Evolutionary conservation across 306 rosid genomes (phyloP).

Genomic region (Quillaja saponaria): DNA sequence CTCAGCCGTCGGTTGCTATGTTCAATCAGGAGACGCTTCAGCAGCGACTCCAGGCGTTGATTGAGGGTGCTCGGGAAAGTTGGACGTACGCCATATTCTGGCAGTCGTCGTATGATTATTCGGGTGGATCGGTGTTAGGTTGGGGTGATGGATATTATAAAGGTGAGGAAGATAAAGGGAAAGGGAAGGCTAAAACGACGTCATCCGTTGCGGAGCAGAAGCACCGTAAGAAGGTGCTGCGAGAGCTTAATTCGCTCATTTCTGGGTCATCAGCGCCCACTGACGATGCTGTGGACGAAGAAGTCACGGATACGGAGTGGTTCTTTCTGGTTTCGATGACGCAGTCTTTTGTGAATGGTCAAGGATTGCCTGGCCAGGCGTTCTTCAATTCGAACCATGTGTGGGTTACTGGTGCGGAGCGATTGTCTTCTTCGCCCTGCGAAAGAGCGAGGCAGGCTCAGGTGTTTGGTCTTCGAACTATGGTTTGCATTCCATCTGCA

Average conservation of each 20-base stretch:
- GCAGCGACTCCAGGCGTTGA: constrained; percentile 81
- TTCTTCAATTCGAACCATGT: constrained; percentile 55
- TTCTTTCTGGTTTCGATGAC: constrained; percentile 93
- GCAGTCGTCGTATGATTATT: constrained; percentile 72
- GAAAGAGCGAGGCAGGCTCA: constrained; percentile 79
- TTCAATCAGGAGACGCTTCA: constrained; percentile 86
- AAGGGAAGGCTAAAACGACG: constrained; percentile 35
- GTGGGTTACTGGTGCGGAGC: constrained; percentile 68
- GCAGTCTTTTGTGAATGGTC: constrained; percentile 67
- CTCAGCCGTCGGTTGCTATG: constrained; percentile 30
- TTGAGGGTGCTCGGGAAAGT: constrained; percentile 65
- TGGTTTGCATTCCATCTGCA: constrained; percentile 69
- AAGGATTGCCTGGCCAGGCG: constrained; percentile 73
- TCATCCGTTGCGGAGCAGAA: constrained; percentile 67
- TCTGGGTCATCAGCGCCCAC: constrained; percentile 55
- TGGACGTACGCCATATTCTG: constrained; percentile 98
- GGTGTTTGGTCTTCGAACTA: constrained; percentile 64
- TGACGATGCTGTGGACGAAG: constrained; percentile 72
- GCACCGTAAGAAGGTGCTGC: constrained; percentile 74
- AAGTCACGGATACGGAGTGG: constrained; percentile 96
- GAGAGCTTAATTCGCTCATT: constrained; percentile 80
- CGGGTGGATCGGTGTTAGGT: constrained; percentile 61
- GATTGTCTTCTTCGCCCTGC: constrained; percentile 46
- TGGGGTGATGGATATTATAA: constrained; percentile 98
- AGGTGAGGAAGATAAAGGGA: constrained; percentile 70